Conservation (phyloP, 345 rosid genomes). For the Odontarrhena argentea region DNA sequence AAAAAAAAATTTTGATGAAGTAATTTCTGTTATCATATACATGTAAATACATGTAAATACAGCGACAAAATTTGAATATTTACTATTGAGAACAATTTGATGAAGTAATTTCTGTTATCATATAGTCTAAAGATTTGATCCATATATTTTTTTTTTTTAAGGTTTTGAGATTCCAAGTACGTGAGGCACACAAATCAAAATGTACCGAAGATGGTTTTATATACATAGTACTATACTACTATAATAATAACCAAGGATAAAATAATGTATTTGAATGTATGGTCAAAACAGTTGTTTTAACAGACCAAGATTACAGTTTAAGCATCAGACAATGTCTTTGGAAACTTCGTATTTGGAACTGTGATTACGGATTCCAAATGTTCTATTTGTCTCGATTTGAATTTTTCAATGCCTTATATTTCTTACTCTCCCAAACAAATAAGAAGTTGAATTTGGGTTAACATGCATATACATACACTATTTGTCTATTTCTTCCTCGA, state of each 20-base stretch:
- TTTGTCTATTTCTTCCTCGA: neutral
- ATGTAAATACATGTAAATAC: too few species aligned
- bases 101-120: neutral
- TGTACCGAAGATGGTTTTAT: too few species aligned
- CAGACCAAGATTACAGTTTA: constrained; percentile 35
- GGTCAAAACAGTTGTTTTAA: constrained; percentile 34
- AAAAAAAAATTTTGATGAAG: too few species aligned
- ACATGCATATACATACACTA: too few species aligned
- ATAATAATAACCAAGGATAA: too few species aligned
- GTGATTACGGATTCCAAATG: constrained; percentile 46
- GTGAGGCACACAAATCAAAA: too few species aligned
- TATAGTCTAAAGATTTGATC: neutral
- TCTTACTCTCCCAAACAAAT: neutral
- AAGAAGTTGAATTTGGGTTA: too few species aligned
- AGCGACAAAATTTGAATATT: too few species aligned
- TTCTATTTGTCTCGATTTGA: constrained; percentile 34
- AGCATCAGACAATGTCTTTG: constrained; percentile 39
- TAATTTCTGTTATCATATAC: too few species aligned
- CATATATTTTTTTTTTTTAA: too few species aligned
- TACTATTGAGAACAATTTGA: neutral
- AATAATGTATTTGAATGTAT: constrained; percentile 20
- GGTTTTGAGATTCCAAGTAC: too few species aligned
- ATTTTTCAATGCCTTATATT: constrained; percentile 21
- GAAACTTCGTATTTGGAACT: constrained; percentile 47
- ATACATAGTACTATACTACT: too few species aligned